These are phyloP conservation scores for Hyphopichia homilentoma DNA, from an alignment of 805 yeast genomes.

Conservation along the genomic window DNA sequence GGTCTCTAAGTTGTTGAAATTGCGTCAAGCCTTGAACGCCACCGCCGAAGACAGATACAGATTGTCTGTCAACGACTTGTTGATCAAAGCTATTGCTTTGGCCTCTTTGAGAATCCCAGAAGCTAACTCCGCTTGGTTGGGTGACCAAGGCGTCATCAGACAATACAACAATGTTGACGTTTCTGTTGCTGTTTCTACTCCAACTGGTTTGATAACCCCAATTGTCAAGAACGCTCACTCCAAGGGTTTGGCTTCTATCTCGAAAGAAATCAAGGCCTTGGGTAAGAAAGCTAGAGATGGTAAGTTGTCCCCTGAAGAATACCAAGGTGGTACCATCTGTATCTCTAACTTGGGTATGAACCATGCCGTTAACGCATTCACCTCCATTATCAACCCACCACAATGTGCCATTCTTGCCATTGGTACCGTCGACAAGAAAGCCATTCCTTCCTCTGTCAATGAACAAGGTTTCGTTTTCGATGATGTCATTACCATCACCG, in stretches of 20 bases:
- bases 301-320: slow-evolving; percentile 92
- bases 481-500: slow-evolving; percentile 86
- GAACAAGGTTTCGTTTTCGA: slow-evolving; percentile 92
- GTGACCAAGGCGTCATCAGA: slow-evolving; percentile 83
- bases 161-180: slow-evolving; percentile 90
- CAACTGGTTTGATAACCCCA: slow-evolving; percentile 96
- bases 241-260: slow-evolving; percentile 82
- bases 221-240: slow-evolving; percentile 84
- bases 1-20: slow-evolving; percentile 85
- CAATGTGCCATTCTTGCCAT: slow-evolving; percentile 92
- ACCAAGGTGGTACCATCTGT: slow-evolving; percentile 99
- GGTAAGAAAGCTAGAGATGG: slow-evolving; percentile 95
- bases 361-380: slow-evolving; percentile 86
- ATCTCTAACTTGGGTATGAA: slow-evolving; percentile 99
- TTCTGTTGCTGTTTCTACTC: slow-evolving; percentile 98
- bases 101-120: slow-evolving; percentile 91
- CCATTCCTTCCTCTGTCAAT: slow-evolving; percentile 86
- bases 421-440: slow-evolving; percentile 88
- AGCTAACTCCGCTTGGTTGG: slow-evolving; percentile 92
- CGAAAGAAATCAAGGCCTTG: slow-evolving; percentile 80
- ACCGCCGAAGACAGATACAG: slow-evolving; percentile 82
- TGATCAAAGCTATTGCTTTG: slow-evolving; percentile 89
- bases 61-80: slow-evolving; percentile 89
- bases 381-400: slow-evolving; percentile 97
- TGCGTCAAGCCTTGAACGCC: slow-evolving; percentile 86